Evolutionary conservation across 441 rosid species (phyloP), one percentile per base, ranked within the genome.

Genomic region (Metrosideros polymorpha): DNA sequence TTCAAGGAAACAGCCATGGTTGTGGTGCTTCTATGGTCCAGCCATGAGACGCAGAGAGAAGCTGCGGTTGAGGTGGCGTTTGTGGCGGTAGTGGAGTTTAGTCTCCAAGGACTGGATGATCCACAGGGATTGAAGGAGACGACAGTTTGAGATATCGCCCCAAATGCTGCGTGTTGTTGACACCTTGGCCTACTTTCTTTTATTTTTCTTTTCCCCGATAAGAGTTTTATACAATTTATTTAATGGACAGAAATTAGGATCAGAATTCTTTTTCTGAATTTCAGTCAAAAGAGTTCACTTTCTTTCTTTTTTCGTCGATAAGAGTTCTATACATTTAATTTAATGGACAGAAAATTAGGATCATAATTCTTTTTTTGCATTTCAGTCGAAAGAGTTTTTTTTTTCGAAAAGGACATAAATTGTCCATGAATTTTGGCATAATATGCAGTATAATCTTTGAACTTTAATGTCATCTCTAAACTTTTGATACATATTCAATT

Each of bases 1-100:
- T 91, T 94, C n/a, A 93, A 90, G 89, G 91, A 93, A 87, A 94
- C 89, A 49, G 96, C 88, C 98, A 94, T 95, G 2, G 57, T 79
- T 86, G 83, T n/a, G 43, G 57, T 82, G 82, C 27, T 25, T n/a
- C 86, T 87, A 84, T 84, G 82, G 88, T 76, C 89, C 84, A 86
- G 82, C 91, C 94, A 91, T 51, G 19, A 71, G 61, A 83, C 75
- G 43, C 2, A 55, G 85, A 89, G 82, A 39, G 30, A 51, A 56
- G 30, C 30, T 27, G 63, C 30, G 30, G 15, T n/a, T 27, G 63
- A 56, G 47, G 79, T 5, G n/a, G 15, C 4, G 79, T 71, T 35
- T 39, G 79, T 71, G 79, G 79, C 45, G 1, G 79, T 12, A 71
- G 47, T 22, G 77, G 27, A 35, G 13, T 35, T 39, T 66, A 12